A percentile compares a stretch with the other conserved stretches of the same genome.
These are phyloP conservation scores for Conticribra guillardii DNA, from an alignment of 108 stramenopile genomes.

Conservation along the genomic window DNA sequence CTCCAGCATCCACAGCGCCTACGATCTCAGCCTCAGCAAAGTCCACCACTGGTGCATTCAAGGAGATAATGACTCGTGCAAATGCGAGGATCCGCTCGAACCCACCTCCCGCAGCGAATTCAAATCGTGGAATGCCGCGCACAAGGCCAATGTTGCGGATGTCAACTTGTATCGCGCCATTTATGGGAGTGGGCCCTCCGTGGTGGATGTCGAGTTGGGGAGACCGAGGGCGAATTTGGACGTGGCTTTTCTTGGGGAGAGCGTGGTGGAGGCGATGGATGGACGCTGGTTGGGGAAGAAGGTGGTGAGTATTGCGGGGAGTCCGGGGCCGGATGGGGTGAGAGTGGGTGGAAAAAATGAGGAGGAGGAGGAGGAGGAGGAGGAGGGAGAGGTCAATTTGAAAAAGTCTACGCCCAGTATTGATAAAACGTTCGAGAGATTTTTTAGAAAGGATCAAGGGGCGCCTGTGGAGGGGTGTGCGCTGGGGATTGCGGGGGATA, in stretches of 20 bases:
- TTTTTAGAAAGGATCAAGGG: constrained; percentile 49
- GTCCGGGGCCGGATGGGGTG: constrained; percentile 12
- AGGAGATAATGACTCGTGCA: constrained; percentile 69
- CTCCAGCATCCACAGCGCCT: constrained; percentile 57
- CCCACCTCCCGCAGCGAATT: constrained; percentile 56
- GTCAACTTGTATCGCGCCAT: constrained; percentile 39
- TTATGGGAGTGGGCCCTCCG: constrained; percentile 24
- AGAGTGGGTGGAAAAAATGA: constrained; percentile 14
- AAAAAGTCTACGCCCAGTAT: background rate
- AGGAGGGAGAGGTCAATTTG: constrained; percentile 5
- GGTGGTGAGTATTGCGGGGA: background rate
- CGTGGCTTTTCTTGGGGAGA: constrained; percentile 84
- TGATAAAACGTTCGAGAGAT: constrained; percentile 39
- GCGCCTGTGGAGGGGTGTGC: constrained; percentile 42
- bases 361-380: constrained; percentile 27
- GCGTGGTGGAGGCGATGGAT: constrained; percentile 82
- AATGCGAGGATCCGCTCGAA: constrained; percentile 77
- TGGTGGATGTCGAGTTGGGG: constrained; percentile 24
- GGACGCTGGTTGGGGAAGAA: constrained; percentile 81
- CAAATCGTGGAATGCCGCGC: constrained; percentile 60
- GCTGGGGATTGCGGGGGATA: constrained; percentile 74
- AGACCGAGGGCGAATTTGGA: constrained; percentile 46
- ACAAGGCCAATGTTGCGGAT: constrained; percentile 59
- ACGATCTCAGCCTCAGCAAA: constrained; percentile 63
- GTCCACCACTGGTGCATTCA: constrained; percentile 81